A percentile compares a stretch with the other conserved stretches of the same genome.
Conservation (phyloP, 2,329 filamentous ascomycete genomes). For the Hypoxylon sp. region DNA sequence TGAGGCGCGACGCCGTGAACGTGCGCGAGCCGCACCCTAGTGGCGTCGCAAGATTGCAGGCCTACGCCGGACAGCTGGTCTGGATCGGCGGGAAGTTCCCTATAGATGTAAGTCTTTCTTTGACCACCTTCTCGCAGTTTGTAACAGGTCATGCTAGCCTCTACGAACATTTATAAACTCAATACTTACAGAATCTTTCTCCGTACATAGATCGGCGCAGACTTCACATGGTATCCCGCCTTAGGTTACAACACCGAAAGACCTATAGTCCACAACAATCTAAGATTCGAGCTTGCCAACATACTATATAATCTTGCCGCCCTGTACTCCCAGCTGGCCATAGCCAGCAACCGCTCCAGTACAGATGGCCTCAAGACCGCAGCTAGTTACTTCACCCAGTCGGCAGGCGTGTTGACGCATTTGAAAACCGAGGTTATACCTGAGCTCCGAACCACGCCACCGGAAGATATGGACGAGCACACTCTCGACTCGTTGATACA, state of each 20-base stretch:
- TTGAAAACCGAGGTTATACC: conserved; percentile 82
- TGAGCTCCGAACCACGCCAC: conserved; percentile 84
- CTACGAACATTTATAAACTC: conserved; percentile 22
- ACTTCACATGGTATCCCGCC: conserved; percentile 96
- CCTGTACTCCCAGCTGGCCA: conserved; percentile 91
- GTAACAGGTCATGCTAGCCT: not conserved
- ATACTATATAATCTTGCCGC: conserved; percentile 93
- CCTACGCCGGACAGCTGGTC: conserved; percentile 90
- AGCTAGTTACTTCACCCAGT: conserved; percentile 88
- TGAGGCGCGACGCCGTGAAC: conserved; percentile 88
- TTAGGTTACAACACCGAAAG: conserved; percentile 88
- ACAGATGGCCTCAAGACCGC: conserved; percentile 88
- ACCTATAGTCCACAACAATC: conserved; percentile 74
- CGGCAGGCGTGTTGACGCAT: conserved; percentile 85
- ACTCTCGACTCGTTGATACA: conserved; percentile 87
- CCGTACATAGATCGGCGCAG: conserved; percentile 79
- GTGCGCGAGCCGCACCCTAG: conserved; percentile 88
- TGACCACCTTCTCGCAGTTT: conserved; percentile 18
- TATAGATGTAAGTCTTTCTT: conserved; percentile 75
- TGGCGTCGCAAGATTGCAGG: conserved; percentile 87
- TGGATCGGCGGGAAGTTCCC: conserved; percentile 97
- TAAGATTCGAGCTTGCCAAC: conserved; percentile 89
- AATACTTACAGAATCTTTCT: conserved; percentile 29
- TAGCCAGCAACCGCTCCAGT: conserved; percentile 80
- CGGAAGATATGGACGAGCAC: conserved; percentile 94